These are phyloP conservation scores for Yamadazyma pseudoaaseri DNA, from an alignment of 1,139 yeast species.

Conservation along the genomic window DNA sequence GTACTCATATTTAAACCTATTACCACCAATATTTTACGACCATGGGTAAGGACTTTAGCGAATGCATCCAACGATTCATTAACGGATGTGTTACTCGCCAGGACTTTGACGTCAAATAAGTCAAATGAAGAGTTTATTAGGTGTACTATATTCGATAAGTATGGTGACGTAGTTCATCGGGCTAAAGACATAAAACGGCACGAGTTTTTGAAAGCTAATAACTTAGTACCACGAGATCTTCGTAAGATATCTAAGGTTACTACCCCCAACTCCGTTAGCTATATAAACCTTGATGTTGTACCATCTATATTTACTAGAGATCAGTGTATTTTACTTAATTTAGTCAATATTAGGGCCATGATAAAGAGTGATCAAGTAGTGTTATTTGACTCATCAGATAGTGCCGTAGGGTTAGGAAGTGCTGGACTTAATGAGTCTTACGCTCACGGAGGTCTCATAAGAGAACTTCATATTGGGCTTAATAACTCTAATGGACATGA, in stretches of 20 bases:
- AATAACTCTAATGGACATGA: slow-evolving; percentile 18
- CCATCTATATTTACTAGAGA: slow-evolving; percentile 41
- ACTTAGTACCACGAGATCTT: slow-evolving; percentile 41
- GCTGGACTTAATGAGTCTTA: slow-evolving; percentile 34
- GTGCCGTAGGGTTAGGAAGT: slow-evolving; percentile 12
- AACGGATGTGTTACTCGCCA: slow-evolving; percentile 23
- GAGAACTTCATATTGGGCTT: slow-evolving; percentile 30
- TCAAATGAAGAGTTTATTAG: slow-evolving; percentile 34
- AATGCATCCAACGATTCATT: slow-evolving; percentile 13
- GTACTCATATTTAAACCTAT: no score
- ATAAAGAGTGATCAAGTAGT: slow-evolving; percentile 41
- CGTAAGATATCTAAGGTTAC: slow-evolving; percentile 35
- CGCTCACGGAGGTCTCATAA: slow-evolving; percentile 34
- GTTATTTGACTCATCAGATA: slow-evolving; percentile 29
- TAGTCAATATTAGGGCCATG: slow-evolving; percentile 43
- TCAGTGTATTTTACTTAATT: slow-evolving; percentile 37
- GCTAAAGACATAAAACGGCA: slow-evolving; percentile 38
- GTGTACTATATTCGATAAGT: slow-evolving; percentile 56
- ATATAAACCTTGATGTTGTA: slow-evolving; percentile 37
- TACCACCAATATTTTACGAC: not conserved
- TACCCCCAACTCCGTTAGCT: slow-evolving; percentile 13
- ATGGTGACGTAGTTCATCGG: slow-evolving; percentile 38
- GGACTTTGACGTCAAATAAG: slow-evolving; percentile 21
- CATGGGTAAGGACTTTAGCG: not conserved
- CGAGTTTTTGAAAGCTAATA: slow-evolving; percentile 36